Evolutionary conservation across 73 alveolate species (phyloP), one percentile per base, ranked within the genome.

Genomic region (Paramecium primaurelia): DNA sequence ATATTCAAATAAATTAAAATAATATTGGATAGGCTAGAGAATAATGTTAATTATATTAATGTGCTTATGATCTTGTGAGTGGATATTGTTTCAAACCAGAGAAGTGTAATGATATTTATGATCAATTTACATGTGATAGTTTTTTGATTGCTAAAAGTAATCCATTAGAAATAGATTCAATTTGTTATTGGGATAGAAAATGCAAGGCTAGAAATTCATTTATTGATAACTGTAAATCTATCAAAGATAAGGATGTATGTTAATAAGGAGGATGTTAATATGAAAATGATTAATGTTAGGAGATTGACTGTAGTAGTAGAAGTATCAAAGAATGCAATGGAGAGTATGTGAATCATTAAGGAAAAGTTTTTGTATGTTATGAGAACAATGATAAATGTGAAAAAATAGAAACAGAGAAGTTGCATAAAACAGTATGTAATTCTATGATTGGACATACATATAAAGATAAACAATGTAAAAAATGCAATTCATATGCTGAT

Each of bases 81-180:
- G 87, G 87, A 2, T 73, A 73, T 73, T 73, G 87, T 73, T 73
- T 73, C 40, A 73, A 73, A 73, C 87, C 87, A 36, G 40, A 73
- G 32, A 22, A 73, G n/a, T 73, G 87, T 40, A 38, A 73, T 30
- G 87, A 73, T 14, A 73, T 73, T 36, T 73, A 73, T 73, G 87
- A 73, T 73, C n/a, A 73, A 25, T 37, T 12, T 32, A 73, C 87
- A 37, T 73, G 87, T 26, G 84, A 64, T 64, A 64, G 84, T 64
- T 64, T 64, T 28, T 64, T 64, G 12, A 64, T 64, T 12, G 84
- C 84, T 32, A 32, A 28, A 6, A 64, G 84, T 64, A 34, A 26
- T 8, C 84, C 84, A 25, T 64, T 64, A 32, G 20, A 64, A 64
- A 73, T 73, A n/a, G 40, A 73, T 30, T 34, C 58, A 4, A 38